Evolutionary conservation across 129 eudicot genomes (phyloP), one percentile per base, ranked within the genome.

Genomic region (Glebionis coronaria): DNA sequence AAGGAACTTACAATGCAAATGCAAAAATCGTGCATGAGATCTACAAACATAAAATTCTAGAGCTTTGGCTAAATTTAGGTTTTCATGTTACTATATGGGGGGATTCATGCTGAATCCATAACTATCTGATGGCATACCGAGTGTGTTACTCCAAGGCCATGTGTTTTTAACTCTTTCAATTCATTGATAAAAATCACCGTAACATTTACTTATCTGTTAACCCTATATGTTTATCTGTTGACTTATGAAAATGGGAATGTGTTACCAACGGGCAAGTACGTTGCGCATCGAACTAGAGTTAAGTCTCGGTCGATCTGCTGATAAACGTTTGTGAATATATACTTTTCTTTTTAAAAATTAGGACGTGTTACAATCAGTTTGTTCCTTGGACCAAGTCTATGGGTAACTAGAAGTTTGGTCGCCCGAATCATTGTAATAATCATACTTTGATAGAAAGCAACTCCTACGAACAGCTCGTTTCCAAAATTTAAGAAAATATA

Each of bases 351-450:
- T 29, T 29, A 29, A 13, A 59, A 27, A 59, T 25, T 12, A 9
- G 70, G 15, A 49, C 31, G 28, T 70, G 66, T 16, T 45, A 29
- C 55, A 52, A 63, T 18, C 25, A 68, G 44, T 18, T 28, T 50
- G 19, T 15, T 29, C 15, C 9, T 58, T 44, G 44, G 67, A 70
- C 75, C 59, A 47, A 70, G 75, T 70, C 75, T 44, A 70, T 8
- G 49, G 2, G 75, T 31, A 45, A 58, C 45, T 16, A 59, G 35
- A 70, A 44, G 35, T 51, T 49, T 11, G 1, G 35, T 57, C 44
- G 60, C 49, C 59, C 45, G 16, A 16, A 59, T 25, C 74, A 44
- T 57, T 57, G 74, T 57, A 57, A 57, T 57, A 57, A 70, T 70
- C 74, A 25, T 70, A 70, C 56, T 44, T 56, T 57, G 16, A 56